A percentile compares a stretch with the other conserved stretches of the same genome.
phyloP scores from a whole-genome alignment of 1,139 yeast species.

The Yamadazyma atlantica region DNA sequence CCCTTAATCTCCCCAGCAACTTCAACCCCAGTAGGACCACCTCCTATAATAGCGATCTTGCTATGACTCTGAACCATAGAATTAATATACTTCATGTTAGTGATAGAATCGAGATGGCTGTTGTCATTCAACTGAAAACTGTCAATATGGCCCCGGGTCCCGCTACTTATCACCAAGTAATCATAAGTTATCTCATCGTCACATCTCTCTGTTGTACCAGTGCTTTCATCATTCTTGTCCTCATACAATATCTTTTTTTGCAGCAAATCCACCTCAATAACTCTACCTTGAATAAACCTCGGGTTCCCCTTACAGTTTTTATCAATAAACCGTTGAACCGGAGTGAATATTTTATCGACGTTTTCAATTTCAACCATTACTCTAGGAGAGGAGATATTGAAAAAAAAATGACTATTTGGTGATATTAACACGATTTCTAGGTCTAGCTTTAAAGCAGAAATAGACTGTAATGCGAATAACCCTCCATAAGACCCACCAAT shows the following conservation, averaged over 20 bases:
- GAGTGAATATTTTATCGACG: conserved; percentile 18
- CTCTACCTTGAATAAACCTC: conserved; percentile 23
- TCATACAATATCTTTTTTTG: neutral
- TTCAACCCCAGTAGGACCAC: conserved; percentile 45
- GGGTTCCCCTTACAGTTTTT: conserved; percentile 7
- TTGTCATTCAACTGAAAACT: conserved; percentile 27
- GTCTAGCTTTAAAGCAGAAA: conserved; percentile 9
- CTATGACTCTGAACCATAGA: conserved; percentile 19
- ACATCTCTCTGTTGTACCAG: conserved; percentile 7
- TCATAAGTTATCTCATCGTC: conserved; percentile 20
- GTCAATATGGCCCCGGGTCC: conserved; percentile 22
- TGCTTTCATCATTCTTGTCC: conserved; percentile 5
- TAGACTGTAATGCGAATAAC: conserved; percentile 21
- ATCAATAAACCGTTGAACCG: conserved; percentile 15
- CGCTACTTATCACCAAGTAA: conserved; percentile 34
- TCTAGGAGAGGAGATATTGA: conserved; percentile 31
- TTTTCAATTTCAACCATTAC: conserved; percentile 25
- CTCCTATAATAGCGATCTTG: conserved; percentile 36
- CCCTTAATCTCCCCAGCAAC: conserved; percentile 34
- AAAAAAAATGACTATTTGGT: conserved; percentile 20
- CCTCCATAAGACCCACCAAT: conserved; percentile 40
- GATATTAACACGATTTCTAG: conserved; percentile 18
- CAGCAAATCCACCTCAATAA: conserved; percentile 21
- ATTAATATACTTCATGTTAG: conserved; percentile 17
- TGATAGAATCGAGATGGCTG: conserved; percentile 13